Conservation (phyloP, 2,329 filamentous ascomycete genomes). For the Didymella glomerata region DNA sequence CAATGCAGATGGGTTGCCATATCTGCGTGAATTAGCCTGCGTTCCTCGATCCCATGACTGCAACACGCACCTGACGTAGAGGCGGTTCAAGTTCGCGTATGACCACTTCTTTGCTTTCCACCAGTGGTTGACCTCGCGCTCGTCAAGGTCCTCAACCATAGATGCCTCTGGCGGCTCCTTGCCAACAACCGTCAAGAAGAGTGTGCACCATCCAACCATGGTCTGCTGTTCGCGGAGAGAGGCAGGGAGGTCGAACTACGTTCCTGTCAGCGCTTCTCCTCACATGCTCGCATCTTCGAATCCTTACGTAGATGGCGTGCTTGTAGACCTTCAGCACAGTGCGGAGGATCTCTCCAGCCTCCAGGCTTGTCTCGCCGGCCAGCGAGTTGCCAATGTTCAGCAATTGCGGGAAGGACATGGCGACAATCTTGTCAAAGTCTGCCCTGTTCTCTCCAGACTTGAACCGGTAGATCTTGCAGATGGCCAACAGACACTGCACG, state of each 20-base stretch:
- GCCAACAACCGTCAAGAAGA: constrained; percentile 89
- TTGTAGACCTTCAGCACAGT: constrained; percentile 97
- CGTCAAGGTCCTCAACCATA: constrained; percentile 79
- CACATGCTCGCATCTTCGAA: neutral
- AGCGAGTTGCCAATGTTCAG: constrained; percentile 87
- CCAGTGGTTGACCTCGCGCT: constrained; percentile 95
- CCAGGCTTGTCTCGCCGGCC: constrained; percentile 88
- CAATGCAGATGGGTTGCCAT: constrained; percentile 84
- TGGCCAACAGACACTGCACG: constrained; percentile 89
- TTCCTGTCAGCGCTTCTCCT: constrained; percentile 34
- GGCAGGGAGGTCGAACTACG: constrained; percentile 82
- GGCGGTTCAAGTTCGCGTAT: constrained; percentile 94
- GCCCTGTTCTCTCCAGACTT: constrained; percentile 82
- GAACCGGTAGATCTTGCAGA: constrained; percentile 95
- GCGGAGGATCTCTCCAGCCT: constrained; percentile 96
- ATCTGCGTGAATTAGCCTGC: constrained; percentile 63
- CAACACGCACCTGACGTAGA: constrained; percentile 80
- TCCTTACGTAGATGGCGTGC: constrained; percentile 90
- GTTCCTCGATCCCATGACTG: neutral
- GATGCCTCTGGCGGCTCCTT: constrained; percentile 83
- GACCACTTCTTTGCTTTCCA: constrained; percentile 99
- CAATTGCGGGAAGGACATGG: constrained; percentile 86
- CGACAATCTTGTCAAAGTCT: constrained; percentile 95
- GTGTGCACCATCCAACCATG: constrained; percentile 94
- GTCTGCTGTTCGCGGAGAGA: constrained; percentile 80